These are phyloP conservation scores for Xerocomus brunneocitrinus DNA, from an alignment of 768 basidiomycete genomes.

Conservation along the genomic window DNA sequence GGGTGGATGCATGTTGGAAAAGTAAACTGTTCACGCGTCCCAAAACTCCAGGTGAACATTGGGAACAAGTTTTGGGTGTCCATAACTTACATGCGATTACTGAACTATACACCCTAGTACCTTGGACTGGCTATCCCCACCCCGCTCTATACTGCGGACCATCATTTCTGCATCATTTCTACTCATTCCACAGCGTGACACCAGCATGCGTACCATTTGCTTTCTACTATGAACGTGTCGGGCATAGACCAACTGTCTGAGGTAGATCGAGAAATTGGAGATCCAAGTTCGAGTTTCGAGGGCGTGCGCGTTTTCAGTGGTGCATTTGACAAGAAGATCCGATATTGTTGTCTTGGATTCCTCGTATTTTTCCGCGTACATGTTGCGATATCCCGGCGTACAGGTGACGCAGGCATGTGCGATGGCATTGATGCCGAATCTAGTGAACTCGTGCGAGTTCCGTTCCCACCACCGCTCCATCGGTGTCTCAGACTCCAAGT, in stretches of 20 bases:
- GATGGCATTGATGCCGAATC: conserved; percentile 17
- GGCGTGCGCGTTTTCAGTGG: conserved; percentile 14
- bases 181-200: conserved; percentile 24
- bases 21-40: neutral
- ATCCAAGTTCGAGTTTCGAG: conserved; percentile 24
- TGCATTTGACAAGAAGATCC: conserved; percentile 22
- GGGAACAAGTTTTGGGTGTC: neutral
- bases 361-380: conserved; percentile 33
- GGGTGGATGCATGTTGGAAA: neutral
- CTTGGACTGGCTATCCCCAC: conserved; percentile 2
- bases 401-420: conserved; percentile 32
- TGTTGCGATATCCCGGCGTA: conserved; percentile 28
- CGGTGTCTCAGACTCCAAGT: conserved; percentile 32
- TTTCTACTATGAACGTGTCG: conserved; percentile 19
- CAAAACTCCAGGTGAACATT: conserved; percentile 2
- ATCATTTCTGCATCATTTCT: conserved; percentile 17
- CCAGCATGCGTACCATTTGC: conserved; percentile 24
- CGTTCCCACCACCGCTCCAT: conserved; percentile 35
- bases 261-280: conserved; percentile 21
- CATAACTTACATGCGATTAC: conserved; percentile 12
- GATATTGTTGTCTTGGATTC: conserved; percentile 30
- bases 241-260: conserved; percentile 20
- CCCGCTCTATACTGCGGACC: conserved; percentile 16
- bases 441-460: conserved; percentile 24
- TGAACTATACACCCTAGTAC: conserved; percentile 16